Evolutionary conservation across 345 rosid genomes (phyloP).

Genomic region (Populus ilicifolia): DNA sequence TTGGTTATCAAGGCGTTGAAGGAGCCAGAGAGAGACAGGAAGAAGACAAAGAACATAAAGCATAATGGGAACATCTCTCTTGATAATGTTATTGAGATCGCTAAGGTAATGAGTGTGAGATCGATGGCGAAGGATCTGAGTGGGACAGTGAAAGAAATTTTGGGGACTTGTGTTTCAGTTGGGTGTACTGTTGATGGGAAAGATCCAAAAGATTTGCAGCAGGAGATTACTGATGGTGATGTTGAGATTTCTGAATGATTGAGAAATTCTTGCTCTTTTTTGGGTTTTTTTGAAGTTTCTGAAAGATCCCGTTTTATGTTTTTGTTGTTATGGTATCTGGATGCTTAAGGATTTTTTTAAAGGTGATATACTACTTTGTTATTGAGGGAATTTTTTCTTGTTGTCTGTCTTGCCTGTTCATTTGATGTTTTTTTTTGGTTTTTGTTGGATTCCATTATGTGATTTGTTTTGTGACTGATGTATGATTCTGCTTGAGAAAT

Average conservation of each 20-base stretch:
- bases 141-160: slow-evolving; percentile 12
- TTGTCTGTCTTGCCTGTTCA: neutral
- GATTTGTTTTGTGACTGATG: neutral
- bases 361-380: neutral
- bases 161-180: slow-evolving; percentile 19
- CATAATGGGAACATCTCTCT: slow-evolving; percentile 10
- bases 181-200: slow-evolving; percentile 21
- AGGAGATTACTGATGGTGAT: slow-evolving; percentile 22
- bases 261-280: neutral
- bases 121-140: slow-evolving; percentile 19
- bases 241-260: slow-evolving; percentile 16
- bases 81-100: slow-evolving; percentile 17
- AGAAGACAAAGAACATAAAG: slow-evolving; percentile 20
- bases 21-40: slow-evolving; percentile 18
- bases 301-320: neutral
- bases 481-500: neutral
- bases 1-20: slow-evolving; percentile 17
- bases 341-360: neutral
- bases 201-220: slow-evolving; percentile 15
- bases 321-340: neutral
- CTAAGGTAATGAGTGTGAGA: slow-evolving; percentile 10
- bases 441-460: neutral
- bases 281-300: neutral
- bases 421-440: neutral
- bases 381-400: neutral